Evolutionary conservation across 108 stramenopile species (phyloP).

Genomic region (Epithemia pelagica): DNA sequence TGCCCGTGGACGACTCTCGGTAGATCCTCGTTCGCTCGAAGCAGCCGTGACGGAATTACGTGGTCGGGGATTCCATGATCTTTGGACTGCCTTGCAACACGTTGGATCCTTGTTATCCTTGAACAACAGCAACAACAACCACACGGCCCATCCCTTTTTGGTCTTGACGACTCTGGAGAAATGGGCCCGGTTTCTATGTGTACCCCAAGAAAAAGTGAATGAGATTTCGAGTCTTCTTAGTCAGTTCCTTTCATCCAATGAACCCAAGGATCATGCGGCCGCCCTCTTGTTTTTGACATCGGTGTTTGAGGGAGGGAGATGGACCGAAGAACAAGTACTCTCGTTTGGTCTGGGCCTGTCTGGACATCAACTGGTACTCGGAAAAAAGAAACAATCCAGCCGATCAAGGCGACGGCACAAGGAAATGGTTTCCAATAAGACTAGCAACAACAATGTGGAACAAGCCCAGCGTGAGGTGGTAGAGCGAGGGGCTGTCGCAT

Average conservation of each 20-base stretch:
- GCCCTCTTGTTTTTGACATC: constrained; percentile 46
- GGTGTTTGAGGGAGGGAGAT: constrained; percentile 63
- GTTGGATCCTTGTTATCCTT: neutral
- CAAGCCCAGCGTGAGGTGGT: constrained; percentile 47
- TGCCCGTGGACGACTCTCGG: constrained; percentile 47
- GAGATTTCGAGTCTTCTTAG: constrained; percentile 24
- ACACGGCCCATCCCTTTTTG: neutral
- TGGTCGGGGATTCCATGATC: constrained; percentile 39
- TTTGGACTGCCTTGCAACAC: constrained; percentile 30
- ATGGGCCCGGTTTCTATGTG: constrained; percentile 67
- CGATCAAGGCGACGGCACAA: constrained; percentile 65
- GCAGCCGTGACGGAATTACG: constrained; percentile 61
- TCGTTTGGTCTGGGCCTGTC: constrained; percentile 41
- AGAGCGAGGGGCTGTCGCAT: constrained; percentile 55
- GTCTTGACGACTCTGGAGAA: constrained; percentile 15
- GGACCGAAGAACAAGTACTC: constrained; percentile 57
- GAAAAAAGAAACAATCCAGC: constrained; percentile 50
- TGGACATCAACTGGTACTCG: constrained; percentile 17
- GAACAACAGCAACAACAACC: neutral
- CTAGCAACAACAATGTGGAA: constrained; percentile 22
- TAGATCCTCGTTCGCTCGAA: constrained; percentile 62
- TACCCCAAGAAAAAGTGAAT: constrained; percentile 48
- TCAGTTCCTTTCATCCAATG: neutral
- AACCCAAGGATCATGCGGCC: neutral
- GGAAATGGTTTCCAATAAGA: constrained; percentile 33